Percentiles rank a stretch among this genome's conserved stretches.
These are phyloP conservation scores for Begonia peltatifolia DNA, from an alignment of 306 rosid species.

Conservation along the genomic window DNA sequence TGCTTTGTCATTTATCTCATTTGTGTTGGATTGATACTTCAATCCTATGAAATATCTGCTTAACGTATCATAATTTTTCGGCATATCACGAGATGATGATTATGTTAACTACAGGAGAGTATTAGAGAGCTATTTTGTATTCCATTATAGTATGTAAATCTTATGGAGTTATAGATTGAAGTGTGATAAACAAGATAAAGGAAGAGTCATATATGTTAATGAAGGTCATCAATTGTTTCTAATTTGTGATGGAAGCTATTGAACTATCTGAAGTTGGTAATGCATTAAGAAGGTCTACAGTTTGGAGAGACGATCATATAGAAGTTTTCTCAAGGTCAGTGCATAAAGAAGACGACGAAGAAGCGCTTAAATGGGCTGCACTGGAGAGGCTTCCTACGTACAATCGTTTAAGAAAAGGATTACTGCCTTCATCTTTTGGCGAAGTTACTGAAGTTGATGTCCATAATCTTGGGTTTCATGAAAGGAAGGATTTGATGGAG, in stretches of 20 bases:
- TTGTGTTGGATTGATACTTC: no score
- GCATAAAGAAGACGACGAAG: conserved; percentile 37
- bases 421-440: conserved; percentile 33
- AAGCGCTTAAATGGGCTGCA: conserved; percentile 60
- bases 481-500: conserved; percentile 21
- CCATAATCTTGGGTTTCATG: conserved; percentile 21
- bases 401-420: conserved; percentile 53
- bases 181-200: no score
- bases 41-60: no score
- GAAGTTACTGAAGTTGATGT: conserved; percentile 35
- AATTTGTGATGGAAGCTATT: conserved; percentile 7
- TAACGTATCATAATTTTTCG: no score
- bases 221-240: no score
- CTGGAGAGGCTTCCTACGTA: conserved; percentile 65
- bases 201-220: no score
- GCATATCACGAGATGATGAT: no score
- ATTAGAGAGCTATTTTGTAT: no score
- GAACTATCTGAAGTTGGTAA: conserved; percentile 21
- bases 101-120: no score
- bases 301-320: conserved; percentile 25
- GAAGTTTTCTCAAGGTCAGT: conserved; percentile 38
- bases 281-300: conserved; percentile 15
- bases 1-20: no score
- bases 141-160: no score
- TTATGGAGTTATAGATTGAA: no score